Evolutionary conservation across 2,329 filamentous ascomycete species (phyloP).

Genomic region (Coniochaeta sp.): DNA sequence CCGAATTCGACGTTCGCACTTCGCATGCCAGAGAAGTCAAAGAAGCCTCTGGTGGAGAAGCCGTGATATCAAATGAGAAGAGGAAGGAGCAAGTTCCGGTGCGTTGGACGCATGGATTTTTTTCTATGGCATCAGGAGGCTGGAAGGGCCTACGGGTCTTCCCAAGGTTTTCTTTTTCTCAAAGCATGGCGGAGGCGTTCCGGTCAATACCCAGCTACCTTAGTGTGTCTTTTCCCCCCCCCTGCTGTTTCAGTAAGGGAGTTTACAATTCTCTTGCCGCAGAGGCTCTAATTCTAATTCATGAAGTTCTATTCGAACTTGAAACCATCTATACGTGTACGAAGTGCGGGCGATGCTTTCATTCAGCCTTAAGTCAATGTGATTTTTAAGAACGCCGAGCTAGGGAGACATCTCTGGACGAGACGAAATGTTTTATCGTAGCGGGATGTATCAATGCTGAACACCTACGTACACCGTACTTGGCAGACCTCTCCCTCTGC

Average conservation of each 20-base stretch:
- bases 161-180: background rate
- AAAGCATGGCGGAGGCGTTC: background rate
- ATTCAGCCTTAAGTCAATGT: no score
- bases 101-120: background rate
- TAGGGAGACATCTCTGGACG: background rate
- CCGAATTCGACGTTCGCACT: no score
- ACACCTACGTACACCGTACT: no score
- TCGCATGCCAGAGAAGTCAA: background rate
- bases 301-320: background rate
- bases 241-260: background rate
- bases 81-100: background rate
- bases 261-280: background rate
- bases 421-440: no score
- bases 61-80: background rate
- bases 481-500: background rate
- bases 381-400: background rate
- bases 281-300: no score
- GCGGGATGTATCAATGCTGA: no score
- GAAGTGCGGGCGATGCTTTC: no score
- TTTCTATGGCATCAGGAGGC: background rate
- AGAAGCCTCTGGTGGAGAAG: background rate
- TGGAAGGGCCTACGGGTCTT: background rate
- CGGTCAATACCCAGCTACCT: background rate
- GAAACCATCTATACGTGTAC: background rate
- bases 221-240: background rate